Base-by-base conservation (phyloP, 768 basidiomycete species). In the Tephrocybe sp. region DNA sequence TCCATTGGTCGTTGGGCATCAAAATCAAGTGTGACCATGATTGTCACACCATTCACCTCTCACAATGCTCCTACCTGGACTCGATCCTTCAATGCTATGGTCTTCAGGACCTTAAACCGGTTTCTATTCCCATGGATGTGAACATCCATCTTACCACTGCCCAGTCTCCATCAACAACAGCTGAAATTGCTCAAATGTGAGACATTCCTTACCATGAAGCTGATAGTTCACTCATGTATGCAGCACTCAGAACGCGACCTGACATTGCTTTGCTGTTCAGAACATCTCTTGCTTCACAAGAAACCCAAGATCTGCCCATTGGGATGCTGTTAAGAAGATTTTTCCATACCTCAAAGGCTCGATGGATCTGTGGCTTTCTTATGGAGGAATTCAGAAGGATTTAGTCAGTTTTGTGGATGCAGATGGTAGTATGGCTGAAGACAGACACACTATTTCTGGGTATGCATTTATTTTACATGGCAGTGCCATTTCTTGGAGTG, bases 1-100 rank as follows among this genome's bases (percentile, higher is more conserved):
- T 70, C 0, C 59, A 61, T 16, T 69, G 64, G 64, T 44, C 69
- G 1, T 47, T 71, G 0, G 68, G 70, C n/a, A 57, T 64, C 21
- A 55, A 64, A 19, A 55, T 66, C 21, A 47, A 28, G 18, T 43
- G 56, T 1, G 47, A 54, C 16, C 37, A 58, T 35, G 55, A 62
- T 1, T 36, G 35, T 2, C 37, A 36, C 18, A 46, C 44, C 36
- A 54, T 60, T 12, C 47, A 56, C 9, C 47, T 71, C 25, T 66
- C 60, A n/a, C 70, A 74, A 54, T 35, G 52, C 11, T 51, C 57
- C 0, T 69, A 65, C 44, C 61, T 72, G 35, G 57, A 69, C 45
- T 56, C 65, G 0, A 61, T 73, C 31, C 12, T 67, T 9, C 34
- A 28, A 0, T 54, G 59, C 11, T 68, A 64, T 52, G 41, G 55